phyloP scores from a whole-genome alignment of 345 rosid genomes.

The Cardamine resedifolia region DNA sequence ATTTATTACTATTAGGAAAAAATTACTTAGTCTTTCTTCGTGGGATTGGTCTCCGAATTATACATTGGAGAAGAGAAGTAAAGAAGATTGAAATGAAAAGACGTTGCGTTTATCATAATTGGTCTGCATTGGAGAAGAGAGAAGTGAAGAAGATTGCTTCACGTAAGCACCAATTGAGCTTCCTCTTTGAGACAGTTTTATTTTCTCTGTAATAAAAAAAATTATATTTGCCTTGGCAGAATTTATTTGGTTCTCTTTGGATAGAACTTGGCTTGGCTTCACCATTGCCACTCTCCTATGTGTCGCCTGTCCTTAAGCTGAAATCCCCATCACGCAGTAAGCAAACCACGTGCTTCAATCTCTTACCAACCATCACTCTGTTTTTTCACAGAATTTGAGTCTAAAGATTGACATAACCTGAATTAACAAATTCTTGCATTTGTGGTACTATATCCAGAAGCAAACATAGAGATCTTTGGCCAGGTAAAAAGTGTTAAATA shows the following conservation, averaged over 20 bases:
- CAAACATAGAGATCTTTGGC: conserved; percentile 68
- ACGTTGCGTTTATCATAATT: too few relatives aligned
- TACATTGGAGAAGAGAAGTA: too few relatives aligned
- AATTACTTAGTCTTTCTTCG: too few relatives aligned
- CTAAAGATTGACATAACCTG: background rate
- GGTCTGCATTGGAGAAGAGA: too few relatives aligned
- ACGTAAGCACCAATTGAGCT: too few relatives aligned
- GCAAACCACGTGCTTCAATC: background rate
- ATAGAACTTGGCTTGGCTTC: conserved; percentile 84
- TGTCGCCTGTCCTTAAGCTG: conserved; percentile 85
- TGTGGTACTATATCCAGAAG: conserved; percentile 72
- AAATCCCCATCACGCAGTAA: conserved; percentile 84
- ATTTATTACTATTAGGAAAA: too few relatives aligned
- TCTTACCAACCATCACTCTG: background rate
- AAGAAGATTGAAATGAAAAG: too few relatives aligned
- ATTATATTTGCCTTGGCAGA: conserved; percentile 70
- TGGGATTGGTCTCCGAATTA: too few relatives aligned
- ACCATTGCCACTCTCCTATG: conserved; percentile 59
- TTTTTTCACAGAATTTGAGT: too few relatives aligned
- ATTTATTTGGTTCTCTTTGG: conserved; percentile 61
- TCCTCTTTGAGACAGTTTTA: too few relatives aligned
- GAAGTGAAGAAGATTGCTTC: too few relatives aligned
- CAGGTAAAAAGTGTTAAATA: conserved; percentile 51
- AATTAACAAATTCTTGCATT: conserved; percentile 58
- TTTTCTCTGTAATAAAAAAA: too few relatives aligned